A percentile compares a stretch with the other conserved stretches of the same genome.
Evolutionary conservation across 2,329 filamentous ascomycete genomes (phyloP).

Genomic region (Helicocarpus griseus): DNA sequence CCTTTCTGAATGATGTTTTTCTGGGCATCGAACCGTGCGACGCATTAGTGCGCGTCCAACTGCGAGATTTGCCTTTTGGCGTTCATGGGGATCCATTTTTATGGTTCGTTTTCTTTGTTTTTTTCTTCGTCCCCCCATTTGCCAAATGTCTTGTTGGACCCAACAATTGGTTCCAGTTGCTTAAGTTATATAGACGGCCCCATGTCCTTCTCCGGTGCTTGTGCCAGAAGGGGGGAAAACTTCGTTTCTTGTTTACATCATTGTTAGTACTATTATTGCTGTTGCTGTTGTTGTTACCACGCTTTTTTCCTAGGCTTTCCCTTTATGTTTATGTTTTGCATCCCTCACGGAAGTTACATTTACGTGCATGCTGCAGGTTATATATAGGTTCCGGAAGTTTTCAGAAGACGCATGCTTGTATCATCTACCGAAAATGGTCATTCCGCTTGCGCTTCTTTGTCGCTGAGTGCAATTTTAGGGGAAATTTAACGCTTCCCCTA

Average conservation of each 20-base stretch:
- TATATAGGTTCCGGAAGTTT: background rate
- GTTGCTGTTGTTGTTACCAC: background rate
- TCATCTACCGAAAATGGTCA: background rate
- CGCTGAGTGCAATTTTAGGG: background rate
- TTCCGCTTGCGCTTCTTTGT: conserved; percentile 1
- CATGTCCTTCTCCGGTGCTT: background rate
- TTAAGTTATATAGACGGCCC: background rate
- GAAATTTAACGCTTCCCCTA: background rate
- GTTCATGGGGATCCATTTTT: background rate
- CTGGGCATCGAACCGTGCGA: background rate
- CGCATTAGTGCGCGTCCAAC: background rate
- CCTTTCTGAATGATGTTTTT: conserved; percentile 1
- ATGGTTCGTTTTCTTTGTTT: background rate
- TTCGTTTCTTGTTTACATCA: background rate
- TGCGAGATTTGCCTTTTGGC: background rate
- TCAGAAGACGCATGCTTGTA: background rate
- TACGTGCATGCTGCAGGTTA: conserved; percentile 1
- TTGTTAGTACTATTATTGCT: background rate
- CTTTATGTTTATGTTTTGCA: background rate
- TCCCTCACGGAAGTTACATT: background rate
- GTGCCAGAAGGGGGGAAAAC: background rate
- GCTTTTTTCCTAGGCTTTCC: background rate
- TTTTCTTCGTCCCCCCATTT: background rate
- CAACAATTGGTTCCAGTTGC: background rate
- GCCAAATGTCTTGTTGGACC: background rate